These are phyloP conservation scores for Schoenoplectus tabernaemontani DNA, from an alignment of 202 grass and related monocot genomes.

Conservation along the genomic window DNA sequence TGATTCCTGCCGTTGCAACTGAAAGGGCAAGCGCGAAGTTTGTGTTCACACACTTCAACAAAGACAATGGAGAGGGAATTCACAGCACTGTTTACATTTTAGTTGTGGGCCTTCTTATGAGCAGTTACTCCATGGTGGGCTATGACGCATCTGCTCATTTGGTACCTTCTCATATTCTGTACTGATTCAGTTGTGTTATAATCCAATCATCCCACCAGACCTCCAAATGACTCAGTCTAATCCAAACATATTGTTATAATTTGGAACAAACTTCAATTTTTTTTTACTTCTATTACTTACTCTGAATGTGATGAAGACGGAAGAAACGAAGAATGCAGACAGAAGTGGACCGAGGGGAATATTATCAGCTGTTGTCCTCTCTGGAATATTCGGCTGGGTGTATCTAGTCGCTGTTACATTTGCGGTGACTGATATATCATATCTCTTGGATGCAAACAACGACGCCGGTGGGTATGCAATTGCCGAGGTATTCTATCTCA, in stretches of 20 bases:
- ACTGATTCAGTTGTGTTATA: background rate
- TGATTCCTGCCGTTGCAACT: slow-evolving; percentile 48
- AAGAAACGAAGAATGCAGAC: slow-evolving; percentile 66
- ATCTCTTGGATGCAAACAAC: slow-evolving; percentile 40
- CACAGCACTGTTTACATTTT: slow-evolving; percentile 43
- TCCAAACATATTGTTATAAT: background rate
- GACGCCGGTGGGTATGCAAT: slow-evolving; percentile 63
- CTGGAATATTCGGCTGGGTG: slow-evolving; percentile 48
- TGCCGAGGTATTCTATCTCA: slow-evolving; percentile 43
- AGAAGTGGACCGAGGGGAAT: slow-evolving; percentile 53
- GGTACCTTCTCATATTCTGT: slow-evolving; percentile 27
- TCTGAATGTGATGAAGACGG: slow-evolving; percentile 25
- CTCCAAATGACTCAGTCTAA: no score
- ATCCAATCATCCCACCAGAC: no score
- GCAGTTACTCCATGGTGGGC: slow-evolving; percentile 43
- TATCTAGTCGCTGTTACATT: slow-evolving; percentile 47
- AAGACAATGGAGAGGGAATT: slow-evolving; percentile 45
- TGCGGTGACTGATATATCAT: slow-evolving; percentile 35
- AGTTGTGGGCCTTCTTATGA: slow-evolving; percentile 55
- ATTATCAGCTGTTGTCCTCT: slow-evolving; percentile 36
- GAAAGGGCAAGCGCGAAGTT: no score
- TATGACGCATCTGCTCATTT: slow-evolving; percentile 71
- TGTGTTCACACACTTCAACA: slow-evolving; percentile 71
- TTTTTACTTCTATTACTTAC: background rate
- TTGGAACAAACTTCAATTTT: background rate